phyloP scores from a whole-genome alignment of 2,329 filamentous ascomycete genomes.

The Clonostachys solani region DNA sequence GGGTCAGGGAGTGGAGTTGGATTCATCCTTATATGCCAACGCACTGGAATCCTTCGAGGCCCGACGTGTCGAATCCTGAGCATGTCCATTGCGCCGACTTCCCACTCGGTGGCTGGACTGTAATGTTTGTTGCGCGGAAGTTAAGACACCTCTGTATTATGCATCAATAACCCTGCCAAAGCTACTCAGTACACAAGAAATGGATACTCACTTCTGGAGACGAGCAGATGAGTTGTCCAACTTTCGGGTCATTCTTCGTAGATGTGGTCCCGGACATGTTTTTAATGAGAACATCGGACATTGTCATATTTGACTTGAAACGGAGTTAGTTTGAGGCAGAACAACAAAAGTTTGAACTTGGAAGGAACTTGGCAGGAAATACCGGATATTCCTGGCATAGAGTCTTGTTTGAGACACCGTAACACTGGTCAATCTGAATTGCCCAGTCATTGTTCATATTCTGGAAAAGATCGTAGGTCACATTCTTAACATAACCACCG shows the following conservation, averaged over 20 bases:
- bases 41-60: constrained; percentile 3
- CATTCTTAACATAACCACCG: constrained; percentile 46
- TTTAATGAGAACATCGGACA: constrained; percentile 16
- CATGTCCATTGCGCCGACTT: constrained; percentile 13
- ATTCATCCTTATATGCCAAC: no score
- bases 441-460: constrained; percentile 49
- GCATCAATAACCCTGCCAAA: no score
- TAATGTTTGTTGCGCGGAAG: constrained; percentile 12
- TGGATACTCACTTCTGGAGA: constrained; percentile 13
- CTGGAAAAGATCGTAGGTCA: constrained; percentile 55
- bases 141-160: constrained; percentile 8
- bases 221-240: constrained; percentile 19
- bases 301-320: constrained; percentile 9
- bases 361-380: no score
- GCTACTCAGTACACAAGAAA: neutral
- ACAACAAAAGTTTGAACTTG: no score
- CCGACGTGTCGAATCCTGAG: constrained; percentile 8
- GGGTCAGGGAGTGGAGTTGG: no score
- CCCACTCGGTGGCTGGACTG: constrained; percentile 12
- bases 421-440: constrained; percentile 19
- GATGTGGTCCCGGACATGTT: constrained; percentile 19
- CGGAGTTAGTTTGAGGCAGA: no score
- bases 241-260: constrained; percentile 17
- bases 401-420: constrained; percentile 6
- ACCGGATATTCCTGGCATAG: constrained; percentile 4